These are phyloP conservation scores for Tilletia horrida DNA, from an alignment of 1,284 basidiomycete genomes.

Conservation along the genomic window DNA sequence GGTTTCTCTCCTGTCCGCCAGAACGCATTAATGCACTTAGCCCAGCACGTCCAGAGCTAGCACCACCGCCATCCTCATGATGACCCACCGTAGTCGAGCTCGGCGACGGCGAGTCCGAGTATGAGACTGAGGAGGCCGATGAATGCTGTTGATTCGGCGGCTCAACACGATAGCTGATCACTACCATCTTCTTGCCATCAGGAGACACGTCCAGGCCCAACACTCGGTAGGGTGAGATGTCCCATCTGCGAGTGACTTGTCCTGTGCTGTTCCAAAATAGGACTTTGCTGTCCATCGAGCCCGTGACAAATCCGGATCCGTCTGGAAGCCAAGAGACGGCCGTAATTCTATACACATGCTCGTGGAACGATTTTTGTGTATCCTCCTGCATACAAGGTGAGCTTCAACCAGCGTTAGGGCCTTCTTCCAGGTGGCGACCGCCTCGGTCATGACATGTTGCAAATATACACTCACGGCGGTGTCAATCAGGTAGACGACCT, in stretches of 20 bases:
- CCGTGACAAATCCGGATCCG: conserved; percentile 82
- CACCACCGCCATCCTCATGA: neutral
- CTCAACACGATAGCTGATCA: conserved; percentile 60
- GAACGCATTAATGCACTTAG: neutral
- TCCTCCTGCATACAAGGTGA: conserved; percentile 29
- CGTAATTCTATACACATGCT: conserved; percentile 81
- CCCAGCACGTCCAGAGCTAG: neutral
- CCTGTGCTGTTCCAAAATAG: conserved; percentile 72
- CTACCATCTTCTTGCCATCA: conserved; percentile 76
- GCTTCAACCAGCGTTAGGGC: conserved; percentile 19
- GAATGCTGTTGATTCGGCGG: conserved; percentile 18
- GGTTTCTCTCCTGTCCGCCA: conserved; percentile 2
- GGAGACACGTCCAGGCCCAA: conserved; percentile 82
- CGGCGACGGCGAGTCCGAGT: conserved; percentile 24
- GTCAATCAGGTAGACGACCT: conserved; percentile 15
- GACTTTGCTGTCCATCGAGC: conserved; percentile 81
- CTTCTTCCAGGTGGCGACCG: no score
- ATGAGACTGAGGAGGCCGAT: conserved; percentile 17
- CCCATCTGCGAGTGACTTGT: conserved; percentile 62
- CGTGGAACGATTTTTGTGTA: conserved; percentile 55
- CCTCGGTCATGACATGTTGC: no score
- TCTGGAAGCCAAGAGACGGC: conserved; percentile 84
- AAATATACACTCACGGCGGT: neutral
- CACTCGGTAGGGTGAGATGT: conserved; percentile 74
- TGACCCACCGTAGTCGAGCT: conserved; percentile 26